A percentile compares a stretch with the other conserved stretches of the same genome.
phyloP scores from a whole-genome alignment of 2,329 filamentous ascomycete genomes.

The Cercospora zeina region DNA sequence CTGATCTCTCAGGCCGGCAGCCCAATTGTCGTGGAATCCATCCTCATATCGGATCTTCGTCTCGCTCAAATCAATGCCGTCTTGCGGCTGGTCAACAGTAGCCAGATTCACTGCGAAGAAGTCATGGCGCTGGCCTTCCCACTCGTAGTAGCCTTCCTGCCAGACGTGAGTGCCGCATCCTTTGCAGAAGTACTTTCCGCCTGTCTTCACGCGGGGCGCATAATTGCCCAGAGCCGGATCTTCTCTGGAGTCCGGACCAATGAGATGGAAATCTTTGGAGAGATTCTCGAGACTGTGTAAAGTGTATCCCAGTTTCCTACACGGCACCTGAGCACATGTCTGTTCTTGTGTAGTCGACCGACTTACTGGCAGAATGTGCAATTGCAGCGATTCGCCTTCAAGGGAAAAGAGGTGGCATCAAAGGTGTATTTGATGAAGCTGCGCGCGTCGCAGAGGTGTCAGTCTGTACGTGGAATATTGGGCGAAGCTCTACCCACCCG shows the following conservation, averaged over 20 bases:
- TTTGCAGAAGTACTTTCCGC: constrained; percentile 15
- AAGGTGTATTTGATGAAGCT: constrained; percentile 18
- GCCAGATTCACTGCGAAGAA: constrained; percentile 24
- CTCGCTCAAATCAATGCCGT: constrained; percentile 23
- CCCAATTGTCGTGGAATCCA: constrained; percentile 14
- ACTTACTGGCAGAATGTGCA: constrained; percentile 20
- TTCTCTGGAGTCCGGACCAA: constrained; percentile 7
- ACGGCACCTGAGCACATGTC: neutral
- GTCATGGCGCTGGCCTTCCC: constrained; percentile 13
- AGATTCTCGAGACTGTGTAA: neutral
- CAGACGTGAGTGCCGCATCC: constrained; percentile 17
- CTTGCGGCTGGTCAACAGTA: constrained; percentile 26
- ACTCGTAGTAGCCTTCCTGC: constrained; percentile 19
- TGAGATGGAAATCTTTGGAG: constrained; percentile 9
- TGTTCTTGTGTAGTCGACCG: neutral
- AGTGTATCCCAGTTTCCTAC: neutral
- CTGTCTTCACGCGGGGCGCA: constrained; percentile 11
- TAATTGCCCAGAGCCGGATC: constrained; percentile 12
- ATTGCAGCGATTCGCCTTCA: constrained; percentile 20
- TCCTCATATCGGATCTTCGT: constrained; percentile 24
- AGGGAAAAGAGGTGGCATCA: neutral
- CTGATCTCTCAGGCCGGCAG: constrained; percentile 8
- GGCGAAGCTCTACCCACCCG: neutral
- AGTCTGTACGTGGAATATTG: too few relatives aligned
- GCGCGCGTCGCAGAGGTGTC: neutral